A percentile compares a stretch with the other conserved stretches of the same genome.
phyloP scores from a whole-genome alignment of 768 basidiomycete species.

The Holtermanniella nyarrowii region DNA sequence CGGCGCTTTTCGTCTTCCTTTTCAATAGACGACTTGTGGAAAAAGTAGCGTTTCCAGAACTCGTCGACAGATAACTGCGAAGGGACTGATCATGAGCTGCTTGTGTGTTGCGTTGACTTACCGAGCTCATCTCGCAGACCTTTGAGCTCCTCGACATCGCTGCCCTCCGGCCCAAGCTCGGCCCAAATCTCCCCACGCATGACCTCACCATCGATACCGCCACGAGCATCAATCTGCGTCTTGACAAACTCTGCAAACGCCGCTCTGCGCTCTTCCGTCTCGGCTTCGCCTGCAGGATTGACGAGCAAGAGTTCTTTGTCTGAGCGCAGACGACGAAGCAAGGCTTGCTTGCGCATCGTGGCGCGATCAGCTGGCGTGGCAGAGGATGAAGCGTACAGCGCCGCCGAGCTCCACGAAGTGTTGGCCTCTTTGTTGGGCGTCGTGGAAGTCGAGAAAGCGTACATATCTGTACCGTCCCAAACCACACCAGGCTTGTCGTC shows the following conservation, averaged over 20 bases:
- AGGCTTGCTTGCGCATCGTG: constrained; percentile 54
- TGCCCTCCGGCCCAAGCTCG: constrained; percentile 17
- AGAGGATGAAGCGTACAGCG: constrained; percentile 28
- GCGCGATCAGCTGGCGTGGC: constrained; percentile 49
- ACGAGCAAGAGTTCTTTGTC: constrained; percentile 65
- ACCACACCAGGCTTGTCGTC: constrained; percentile 44
- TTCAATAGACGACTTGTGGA: constrained; percentile 37
- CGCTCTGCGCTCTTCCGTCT: constrained; percentile 26
- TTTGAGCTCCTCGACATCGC: constrained; percentile 27
- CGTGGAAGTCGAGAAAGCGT: constrained; percentile 54
- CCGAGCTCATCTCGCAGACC: constrained; percentile 32
- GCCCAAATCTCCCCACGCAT: constrained; percentile 2
- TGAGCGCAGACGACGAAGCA: constrained; percentile 61
- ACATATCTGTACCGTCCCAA: constrained; percentile 84
- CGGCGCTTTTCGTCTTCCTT: constrained; percentile 36
- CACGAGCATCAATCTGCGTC: constrained; percentile 8
- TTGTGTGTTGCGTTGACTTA: not conserved
- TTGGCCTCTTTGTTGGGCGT: constrained; percentile 10
- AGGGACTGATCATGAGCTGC: constrained; percentile 23
- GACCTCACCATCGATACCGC: constrained; percentile 5
- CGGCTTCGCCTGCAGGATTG: constrained; percentile 61
- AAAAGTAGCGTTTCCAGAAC: constrained; percentile 40
- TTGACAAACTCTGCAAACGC: constrained; percentile 26
- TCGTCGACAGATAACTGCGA: constrained; percentile 31
- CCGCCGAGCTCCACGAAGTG: constrained; percentile 40